phyloP scores from a whole-genome alignment of 352 stramenopile genomes.

The Pythium utonaiense region DNA sequence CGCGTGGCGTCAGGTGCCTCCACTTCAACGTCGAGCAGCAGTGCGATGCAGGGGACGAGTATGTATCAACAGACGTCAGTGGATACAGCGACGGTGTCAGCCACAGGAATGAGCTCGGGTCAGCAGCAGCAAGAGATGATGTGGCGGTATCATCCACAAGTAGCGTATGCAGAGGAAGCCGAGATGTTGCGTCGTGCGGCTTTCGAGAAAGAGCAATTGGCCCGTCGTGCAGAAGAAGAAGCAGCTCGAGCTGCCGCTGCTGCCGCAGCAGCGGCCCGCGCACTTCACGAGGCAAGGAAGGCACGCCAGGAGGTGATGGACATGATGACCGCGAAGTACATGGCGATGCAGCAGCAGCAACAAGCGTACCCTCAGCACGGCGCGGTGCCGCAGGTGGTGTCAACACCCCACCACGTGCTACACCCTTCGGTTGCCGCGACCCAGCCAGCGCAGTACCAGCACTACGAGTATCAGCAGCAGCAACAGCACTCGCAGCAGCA shows the following conservation, averaged over 20 bases:
- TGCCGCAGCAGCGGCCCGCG: slow-evolving; percentile 61
- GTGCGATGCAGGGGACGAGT: slow-evolving; percentile 8
- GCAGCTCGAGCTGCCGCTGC: slow-evolving; percentile 64
- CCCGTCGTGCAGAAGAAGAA: slow-evolving; percentile 78
- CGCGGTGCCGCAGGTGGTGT: slow-evolving; percentile 5
- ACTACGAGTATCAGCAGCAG: slow-evolving; percentile 37
- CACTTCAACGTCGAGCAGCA: slow-evolving; percentile 3
- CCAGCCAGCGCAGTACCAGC: slow-evolving; percentile 42
- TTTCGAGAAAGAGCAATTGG: slow-evolving; percentile 57
- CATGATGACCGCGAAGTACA: slow-evolving; percentile 76
- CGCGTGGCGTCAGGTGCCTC: not conserved
- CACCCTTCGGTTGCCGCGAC: slow-evolving; percentile 23
- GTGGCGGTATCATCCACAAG: slow-evolving; percentile 70
- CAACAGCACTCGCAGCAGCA: slow-evolving; percentile 28
- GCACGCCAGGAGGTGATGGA: slow-evolving; percentile 79
- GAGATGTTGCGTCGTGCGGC: slow-evolving; percentile 61
- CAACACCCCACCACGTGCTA: slow-evolving; percentile 15
- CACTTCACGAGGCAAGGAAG: slow-evolving; percentile 72
- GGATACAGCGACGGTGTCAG: slow-evolving; percentile 23
- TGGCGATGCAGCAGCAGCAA: slow-evolving; percentile 70
- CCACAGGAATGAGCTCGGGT: slow-evolving; percentile 18
- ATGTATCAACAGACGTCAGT: not conserved
- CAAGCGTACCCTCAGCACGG: slow-evolving; percentile 20
- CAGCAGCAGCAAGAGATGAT: slow-evolving; percentile 48
- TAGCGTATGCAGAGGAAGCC: slow-evolving; percentile 69